Evolutionary conservation across 2,329 filamentous ascomycete species (phyloP).

Genomic region (Hypomyces perniciosus): DNA sequence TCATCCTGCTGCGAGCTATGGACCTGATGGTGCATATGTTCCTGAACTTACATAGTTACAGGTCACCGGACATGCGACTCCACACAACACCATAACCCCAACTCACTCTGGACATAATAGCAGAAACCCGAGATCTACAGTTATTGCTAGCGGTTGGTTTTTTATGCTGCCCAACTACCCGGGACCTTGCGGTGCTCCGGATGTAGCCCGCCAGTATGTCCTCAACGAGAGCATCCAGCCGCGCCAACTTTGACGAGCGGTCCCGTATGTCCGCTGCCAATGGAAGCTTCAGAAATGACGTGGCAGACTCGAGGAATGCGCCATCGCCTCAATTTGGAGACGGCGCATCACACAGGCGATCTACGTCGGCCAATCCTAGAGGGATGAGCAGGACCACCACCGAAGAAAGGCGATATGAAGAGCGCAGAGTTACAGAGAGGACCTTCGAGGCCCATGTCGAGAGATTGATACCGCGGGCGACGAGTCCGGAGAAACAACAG

Average conservation of each 20-base stretch:
- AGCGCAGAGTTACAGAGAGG: constrained; percentile 50
- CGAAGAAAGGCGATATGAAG: constrained; percentile 40
- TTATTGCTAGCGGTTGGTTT: no score
- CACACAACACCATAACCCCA: not conserved
- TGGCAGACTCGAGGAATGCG: constrained; percentile 32
- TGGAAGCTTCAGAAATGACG: constrained; percentile 30
- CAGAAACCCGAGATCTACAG: no score
- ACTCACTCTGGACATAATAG: no score
- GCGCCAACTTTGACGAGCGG: constrained; percentile 36
- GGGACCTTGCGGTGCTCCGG: constrained; percentile 16
- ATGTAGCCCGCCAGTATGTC: constrained; percentile 38
- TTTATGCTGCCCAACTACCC: no score
- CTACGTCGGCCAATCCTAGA: constrained; percentile 51
- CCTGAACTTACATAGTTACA: not conserved
- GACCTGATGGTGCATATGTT: not conserved
- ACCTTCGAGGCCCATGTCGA: constrained; percentile 57
- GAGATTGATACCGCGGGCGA: constrained; percentile 51
- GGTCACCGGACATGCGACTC: no score
- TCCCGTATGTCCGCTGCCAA: constrained; percentile 32
- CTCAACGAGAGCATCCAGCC: constrained; percentile 39
- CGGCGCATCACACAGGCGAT: constrained; percentile 48
- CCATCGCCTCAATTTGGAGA: constrained; percentile 29
- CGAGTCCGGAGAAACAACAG: constrained; percentile 53
- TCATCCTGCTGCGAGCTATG: not conserved
- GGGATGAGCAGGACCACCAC: constrained; percentile 39